Percentiles rank a stretch among this genome's conserved stretches.
Evolutionary conservation across 768 basidiomycete species (phyloP).

Genomic region (Mycena crocata): DNA sequence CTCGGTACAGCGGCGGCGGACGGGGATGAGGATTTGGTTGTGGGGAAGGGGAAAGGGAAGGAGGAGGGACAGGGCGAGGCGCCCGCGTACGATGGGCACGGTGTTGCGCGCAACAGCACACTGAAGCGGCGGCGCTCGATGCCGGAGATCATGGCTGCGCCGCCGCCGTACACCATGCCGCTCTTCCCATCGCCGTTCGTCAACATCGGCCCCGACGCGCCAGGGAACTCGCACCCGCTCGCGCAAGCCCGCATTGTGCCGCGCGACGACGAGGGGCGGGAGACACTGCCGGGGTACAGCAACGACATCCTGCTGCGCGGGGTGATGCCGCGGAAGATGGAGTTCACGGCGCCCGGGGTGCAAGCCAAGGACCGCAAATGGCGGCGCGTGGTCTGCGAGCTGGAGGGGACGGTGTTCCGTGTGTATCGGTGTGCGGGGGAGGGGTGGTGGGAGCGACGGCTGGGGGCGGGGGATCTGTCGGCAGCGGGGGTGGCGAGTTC

Average conservation of each 20-base stretch:
- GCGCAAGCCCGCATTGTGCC: constrained; percentile 51
- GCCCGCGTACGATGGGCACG: constrained; percentile 48
- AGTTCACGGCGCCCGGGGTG: constrained; percentile 86
- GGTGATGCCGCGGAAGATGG: constrained; percentile 91
- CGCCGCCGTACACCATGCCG: constrained; percentile 73
- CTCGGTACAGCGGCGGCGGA: constrained; percentile 39
- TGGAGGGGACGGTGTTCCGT: constrained; percentile 92
- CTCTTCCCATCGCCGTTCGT: constrained; percentile 47
- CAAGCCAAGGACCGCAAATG: constrained; percentile 94
- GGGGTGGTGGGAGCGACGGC: constrained; percentile 83
- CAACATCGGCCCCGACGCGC: constrained; percentile 10
- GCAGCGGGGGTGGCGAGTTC: constrained; percentile 40
- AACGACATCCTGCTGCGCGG: constrained; percentile 87
- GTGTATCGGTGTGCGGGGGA: constrained; percentile 68
- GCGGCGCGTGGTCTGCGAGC: constrained; percentile 86
- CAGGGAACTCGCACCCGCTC: constrained; percentile 30
- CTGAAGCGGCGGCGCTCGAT: constrained; percentile 69
- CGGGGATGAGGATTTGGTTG: constrained; percentile 18
- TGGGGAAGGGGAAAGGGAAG: constrained; percentile 3
- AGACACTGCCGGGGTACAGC: constrained; percentile 83
- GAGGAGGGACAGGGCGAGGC: constrained; percentile 38
- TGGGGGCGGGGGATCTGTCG: constrained; percentile 77
- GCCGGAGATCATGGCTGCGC: constrained; percentile 73
- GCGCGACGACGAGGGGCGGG: constrained; percentile 86
- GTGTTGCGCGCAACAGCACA: constrained; percentile 19